Evolutionary conservation across 2,329 filamentous ascomycete species (phyloP), one percentile per base, ranked within the genome.

Genomic region (Colletotrichum musicola): DNA sequence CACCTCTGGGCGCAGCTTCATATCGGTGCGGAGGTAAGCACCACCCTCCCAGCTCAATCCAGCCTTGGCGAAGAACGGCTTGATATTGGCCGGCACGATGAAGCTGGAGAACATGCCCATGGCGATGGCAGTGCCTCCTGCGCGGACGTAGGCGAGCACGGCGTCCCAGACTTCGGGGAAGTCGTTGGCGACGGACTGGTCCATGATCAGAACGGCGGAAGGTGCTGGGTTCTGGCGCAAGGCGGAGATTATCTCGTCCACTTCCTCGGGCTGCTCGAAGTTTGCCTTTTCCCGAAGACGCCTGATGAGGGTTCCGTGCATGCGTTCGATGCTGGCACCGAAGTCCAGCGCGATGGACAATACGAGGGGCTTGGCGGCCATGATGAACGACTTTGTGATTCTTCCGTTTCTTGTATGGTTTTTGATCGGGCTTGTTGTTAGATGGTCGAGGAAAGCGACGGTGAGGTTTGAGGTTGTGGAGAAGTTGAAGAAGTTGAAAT

Each of bases 281-380:
- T 18, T 49, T 44, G 42, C 44, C 4, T 25, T 79, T 14, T 49
- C 46, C 6, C 7, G n/a, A 6, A 49, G 14, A 4, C 18, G 46
- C 2, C 5, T 20, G 18, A 49, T 18, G n/a, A 49, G n/a, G 46
- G 6, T 6, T 9, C 16, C n/a, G 46, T 49, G 18, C 20, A 22
- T 49, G n/a, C 18, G 16, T 1, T 49, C 46, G 20, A 49, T 12
- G 20, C 10, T 20, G 46, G 46, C 4, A 4, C 18, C n/a, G 46
- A 18, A 20, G 46, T 20, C 20, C 10, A 49, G 20, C 6, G 46
- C 2, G 46, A 49, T 49, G 46, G 46, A 3, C 46, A 49, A 1
- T 4, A 49, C 12, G 9, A 9, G 20, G 14, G 46, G 46, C 46
- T 49, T 49, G 46, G 46, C n/a, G 6, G n/a, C 12, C 46, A 49